Percentiles rank a stretch among this genome's conserved stretches.
These are phyloP conservation scores for Bryoglossum gracile DNA, from an alignment of 495 filamentous ascomycete genomes.

Conservation along the genomic window DNA sequence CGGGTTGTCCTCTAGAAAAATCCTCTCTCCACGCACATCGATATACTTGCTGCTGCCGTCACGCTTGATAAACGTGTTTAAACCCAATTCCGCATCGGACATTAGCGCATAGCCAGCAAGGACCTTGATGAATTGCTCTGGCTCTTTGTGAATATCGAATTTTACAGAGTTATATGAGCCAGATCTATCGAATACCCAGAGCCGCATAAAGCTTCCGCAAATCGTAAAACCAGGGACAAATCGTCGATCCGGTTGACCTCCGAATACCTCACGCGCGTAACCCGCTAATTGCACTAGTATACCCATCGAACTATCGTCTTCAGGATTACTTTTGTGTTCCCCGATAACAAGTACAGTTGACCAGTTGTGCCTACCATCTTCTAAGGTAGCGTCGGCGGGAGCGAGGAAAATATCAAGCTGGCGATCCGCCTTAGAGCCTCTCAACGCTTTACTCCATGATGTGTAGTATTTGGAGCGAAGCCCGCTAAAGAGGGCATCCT, in stretches of 20 bases:
- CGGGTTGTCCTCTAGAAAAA: too few species aligned
- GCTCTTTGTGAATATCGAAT: conserved; percentile 33
- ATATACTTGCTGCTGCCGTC: too few species aligned
- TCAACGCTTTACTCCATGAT: conserved; percentile 25
- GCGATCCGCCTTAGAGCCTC: conserved; percentile 22
- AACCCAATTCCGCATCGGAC: too few species aligned
- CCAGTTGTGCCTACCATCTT: conserved; percentile 15
- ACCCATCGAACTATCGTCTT: conserved; percentile 11
- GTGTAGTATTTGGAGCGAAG: conserved; percentile 22
- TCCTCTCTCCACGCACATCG: too few species aligned
- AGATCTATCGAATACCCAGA: conserved; percentile 35
- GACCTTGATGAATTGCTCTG: conserved; percentile 23
- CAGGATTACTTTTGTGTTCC: conserved; percentile 27
- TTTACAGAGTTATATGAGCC: conserved; percentile 28
- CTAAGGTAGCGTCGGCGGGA: conserved; percentile 16
- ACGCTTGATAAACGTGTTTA: too few species aligned
- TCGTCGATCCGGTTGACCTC: conserved; percentile 26
- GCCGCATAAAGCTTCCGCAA: conserved; percentile 27
- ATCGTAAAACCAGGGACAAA: too few species aligned
- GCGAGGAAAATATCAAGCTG: conserved; percentile 23
- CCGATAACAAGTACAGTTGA: conserved; percentile 24
- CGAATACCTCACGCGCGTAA: conserved; percentile 22
- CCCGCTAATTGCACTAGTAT: conserved; percentile 21
- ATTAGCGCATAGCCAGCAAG: conserved; percentile 31
- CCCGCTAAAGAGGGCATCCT: conserved; percentile 22